Percentiles rank a stretch among this genome's conserved stretches.
phyloP scores from a whole-genome alignment of 2,329 filamentous ascomycete genomes.

The Aspergillus hiratsukae region DNA sequence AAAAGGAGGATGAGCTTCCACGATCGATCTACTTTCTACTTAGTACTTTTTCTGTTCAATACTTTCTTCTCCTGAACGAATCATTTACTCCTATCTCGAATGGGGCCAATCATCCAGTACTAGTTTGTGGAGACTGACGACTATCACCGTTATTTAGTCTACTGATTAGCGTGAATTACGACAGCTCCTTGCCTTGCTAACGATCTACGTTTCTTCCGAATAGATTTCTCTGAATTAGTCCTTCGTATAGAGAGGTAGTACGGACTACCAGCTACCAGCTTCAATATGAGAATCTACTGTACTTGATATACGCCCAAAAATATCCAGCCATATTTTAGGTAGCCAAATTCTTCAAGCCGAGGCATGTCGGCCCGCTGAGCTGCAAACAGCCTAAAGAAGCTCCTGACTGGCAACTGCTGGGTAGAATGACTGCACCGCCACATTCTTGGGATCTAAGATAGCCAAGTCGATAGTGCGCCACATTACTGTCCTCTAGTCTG shows the following conservation, averaged over 20 bases:
- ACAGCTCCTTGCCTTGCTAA: not conserved
- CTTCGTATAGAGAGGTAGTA: too few species aligned
- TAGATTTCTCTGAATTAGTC: not conserved
- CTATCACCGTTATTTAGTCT: not conserved
- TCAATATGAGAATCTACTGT: not conserved
- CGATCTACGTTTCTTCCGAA: not conserved
- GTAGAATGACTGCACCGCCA: not conserved
- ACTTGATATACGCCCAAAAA: not conserved
- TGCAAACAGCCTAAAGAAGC: not conserved
- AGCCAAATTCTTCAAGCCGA: not conserved
- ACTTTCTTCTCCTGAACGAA: not conserved
- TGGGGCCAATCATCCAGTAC: not conserved
- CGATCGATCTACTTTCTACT: not conserved
- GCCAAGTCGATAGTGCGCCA: not conserved
- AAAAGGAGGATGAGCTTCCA: not conserved
- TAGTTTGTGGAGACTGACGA: not conserved
- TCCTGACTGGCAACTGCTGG: not conserved
- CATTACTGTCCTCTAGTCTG: not conserved
- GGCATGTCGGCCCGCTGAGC: not conserved
- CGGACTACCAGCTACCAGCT: too few species aligned
- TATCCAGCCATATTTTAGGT: not conserved
- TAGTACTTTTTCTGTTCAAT: not conserved
- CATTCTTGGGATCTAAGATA: not conserved
- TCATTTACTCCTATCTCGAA: not conserved
- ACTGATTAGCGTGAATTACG: not conserved